These are phyloP conservation scores for Hanseniaspora sp. DNA, from an alignment of 1,139 yeast species.

Conservation along the genomic window DNA sequence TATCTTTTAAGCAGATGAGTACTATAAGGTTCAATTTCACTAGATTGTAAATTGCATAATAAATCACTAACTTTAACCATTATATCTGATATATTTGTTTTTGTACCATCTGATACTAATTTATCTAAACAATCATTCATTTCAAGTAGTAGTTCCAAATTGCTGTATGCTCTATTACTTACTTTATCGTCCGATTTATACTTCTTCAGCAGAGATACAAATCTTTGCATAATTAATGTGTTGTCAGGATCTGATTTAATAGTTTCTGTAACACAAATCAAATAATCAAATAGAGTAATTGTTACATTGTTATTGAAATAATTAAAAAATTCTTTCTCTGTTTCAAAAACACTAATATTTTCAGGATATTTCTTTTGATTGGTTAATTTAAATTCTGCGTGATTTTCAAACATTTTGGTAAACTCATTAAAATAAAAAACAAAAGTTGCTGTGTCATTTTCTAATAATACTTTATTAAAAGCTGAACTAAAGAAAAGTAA, in stretches of 20 bases:
- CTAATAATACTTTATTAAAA: neutral
- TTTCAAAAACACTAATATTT: neutral
- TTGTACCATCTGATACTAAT: neutral
- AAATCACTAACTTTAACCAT: neutral
- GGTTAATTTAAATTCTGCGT: neutral
- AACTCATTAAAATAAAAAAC: neutral
- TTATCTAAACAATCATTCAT: neutral
- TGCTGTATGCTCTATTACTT: neutral
- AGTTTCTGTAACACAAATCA: neutral
- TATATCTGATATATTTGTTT: neutral
- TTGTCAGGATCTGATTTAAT: neutral
- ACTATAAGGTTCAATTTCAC: neutral
- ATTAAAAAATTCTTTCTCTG: neutral
- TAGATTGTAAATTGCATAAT: neutral
- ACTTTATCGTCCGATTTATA: neutral
- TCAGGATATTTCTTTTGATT: neutral
- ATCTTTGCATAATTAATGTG: neutral
- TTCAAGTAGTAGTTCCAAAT: neutral
- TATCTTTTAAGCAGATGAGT: neutral
- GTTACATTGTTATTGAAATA: neutral
- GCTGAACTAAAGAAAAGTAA: neutral
- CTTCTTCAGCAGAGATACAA: neutral
- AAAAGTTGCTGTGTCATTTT: neutral
- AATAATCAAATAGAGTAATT: neutral
- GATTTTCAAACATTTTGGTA: neutral